Evolutionary conservation across 2,329 filamentous ascomycete genomes (phyloP).

Genomic region (Colletotrichum caudatum): DNA sequence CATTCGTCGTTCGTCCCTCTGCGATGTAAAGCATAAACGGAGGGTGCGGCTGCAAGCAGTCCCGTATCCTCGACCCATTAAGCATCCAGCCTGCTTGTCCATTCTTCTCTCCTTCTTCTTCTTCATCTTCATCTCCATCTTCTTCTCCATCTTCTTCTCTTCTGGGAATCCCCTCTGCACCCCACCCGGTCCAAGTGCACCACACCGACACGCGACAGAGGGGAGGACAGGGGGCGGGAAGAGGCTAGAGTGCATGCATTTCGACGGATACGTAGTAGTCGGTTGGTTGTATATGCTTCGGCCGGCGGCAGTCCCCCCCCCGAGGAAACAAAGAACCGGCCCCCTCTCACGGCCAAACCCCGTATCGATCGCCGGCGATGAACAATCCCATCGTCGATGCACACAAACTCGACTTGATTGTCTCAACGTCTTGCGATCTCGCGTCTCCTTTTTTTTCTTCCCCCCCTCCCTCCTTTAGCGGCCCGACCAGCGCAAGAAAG

Average conservation of each 20-base stretch:
- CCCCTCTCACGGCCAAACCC: no score
- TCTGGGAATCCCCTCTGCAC: neutral
- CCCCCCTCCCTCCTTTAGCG: no score
- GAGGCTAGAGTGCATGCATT: slow-evolving; percentile 30
- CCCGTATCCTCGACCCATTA: no score
- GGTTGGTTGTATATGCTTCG: no score
- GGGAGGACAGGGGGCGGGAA: neutral
- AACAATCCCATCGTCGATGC: slow-evolving; percentile 20
- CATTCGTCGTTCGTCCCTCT: neutral
- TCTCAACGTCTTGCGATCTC: neutral
- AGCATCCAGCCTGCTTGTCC: no score
- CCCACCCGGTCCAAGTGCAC: neutral
- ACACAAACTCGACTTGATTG: neutral
- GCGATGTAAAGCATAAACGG: neutral
- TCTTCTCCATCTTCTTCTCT: slow-evolving; percentile 13
- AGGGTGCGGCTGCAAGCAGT: neutral
- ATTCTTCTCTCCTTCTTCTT: no score
- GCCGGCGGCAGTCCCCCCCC: no score
- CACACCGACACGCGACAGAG: neutral
- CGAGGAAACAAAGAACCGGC: slow-evolving; percentile 13
- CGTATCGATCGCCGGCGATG: slow-evolving; percentile 18
- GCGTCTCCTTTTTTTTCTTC: neutral
- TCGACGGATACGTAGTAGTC: no score
- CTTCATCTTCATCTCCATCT: no score
- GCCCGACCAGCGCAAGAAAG: neutral